Conservation (phyloP, 2,329 filamentous ascomycete species). For the Colletotrichum theobromicola region DNA sequence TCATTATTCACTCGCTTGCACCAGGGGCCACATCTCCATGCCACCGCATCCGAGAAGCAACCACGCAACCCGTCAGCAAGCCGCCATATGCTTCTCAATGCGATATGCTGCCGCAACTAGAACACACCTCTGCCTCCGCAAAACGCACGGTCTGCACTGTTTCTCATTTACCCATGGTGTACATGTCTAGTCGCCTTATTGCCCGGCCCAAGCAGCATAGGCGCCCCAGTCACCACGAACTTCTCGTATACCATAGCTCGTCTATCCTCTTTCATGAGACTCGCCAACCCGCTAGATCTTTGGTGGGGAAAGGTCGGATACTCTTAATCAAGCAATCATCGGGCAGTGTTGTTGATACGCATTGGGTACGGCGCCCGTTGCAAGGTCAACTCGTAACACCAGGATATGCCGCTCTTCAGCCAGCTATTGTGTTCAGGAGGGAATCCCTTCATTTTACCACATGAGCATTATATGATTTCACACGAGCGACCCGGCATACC, state of each 20-base stretch:
- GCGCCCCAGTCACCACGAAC: background rate
- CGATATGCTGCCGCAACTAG: background rate
- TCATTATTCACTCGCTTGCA: background rate
- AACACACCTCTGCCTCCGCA: background rate
- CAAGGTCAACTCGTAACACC: background rate
- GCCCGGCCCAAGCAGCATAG: background rate
- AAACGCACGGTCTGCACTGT: background rate
- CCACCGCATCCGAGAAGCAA: background rate
- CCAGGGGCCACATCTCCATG: background rate
- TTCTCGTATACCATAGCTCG: background rate
- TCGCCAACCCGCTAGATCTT: background rate
- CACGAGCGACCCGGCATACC: background rate
- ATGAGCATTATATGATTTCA: background rate
- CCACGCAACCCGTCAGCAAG: background rate
- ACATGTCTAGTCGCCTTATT: background rate
- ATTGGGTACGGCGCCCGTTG: background rate
- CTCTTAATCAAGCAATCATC: background rate
- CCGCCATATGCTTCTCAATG: background rate
- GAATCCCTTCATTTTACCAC: background rate
- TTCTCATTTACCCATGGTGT: background rate
- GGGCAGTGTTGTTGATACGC: background rate
- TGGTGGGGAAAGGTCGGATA: background rate
- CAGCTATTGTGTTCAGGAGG: background rate
- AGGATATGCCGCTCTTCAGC: background rate
- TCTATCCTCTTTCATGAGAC: background rate